A percentile compares a stretch with the other conserved stretches of the same genome.
Evolutionary conservation across 305 asterid species (phyloP).

Genomic region (Fraxinus sp.): DNA sequence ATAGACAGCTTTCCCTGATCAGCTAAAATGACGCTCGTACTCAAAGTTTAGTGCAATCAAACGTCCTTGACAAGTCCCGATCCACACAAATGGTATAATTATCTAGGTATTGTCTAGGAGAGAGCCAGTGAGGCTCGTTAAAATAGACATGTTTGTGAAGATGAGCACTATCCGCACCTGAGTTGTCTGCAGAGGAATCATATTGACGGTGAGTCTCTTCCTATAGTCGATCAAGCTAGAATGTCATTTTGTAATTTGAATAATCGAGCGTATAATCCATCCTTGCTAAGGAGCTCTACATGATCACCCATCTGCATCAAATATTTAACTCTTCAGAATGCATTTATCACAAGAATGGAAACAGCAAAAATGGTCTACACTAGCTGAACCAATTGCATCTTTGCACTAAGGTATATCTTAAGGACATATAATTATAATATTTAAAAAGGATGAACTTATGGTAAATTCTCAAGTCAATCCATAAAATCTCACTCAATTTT

Average conservation of each 20-base stretch:
- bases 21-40: neutral
- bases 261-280: constrained; percentile 7
- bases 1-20: neutral
- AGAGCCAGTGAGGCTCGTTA: neutral
- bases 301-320: constrained; percentile 15
- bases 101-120: neutral
- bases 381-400: neutral
- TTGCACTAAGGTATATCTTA: neutral
- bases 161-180: neutral
- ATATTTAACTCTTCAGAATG: neutral
- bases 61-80: neutral
- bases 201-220: neutral
- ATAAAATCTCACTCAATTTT: neutral
- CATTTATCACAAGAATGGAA: neutral
- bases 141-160: neutral
- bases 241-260: neutral
- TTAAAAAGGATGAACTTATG: neutral
- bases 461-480: neutral
- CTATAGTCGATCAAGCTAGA: neutral
- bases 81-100: neutral
- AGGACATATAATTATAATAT: neutral
- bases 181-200: neutral
- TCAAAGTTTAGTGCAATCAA: neutral
- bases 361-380: neutral
- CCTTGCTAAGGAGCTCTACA: constrained; percentile 11